Evolutionary conservation across 148 eudicot genomes (phyloP), one percentile per base, ranked within the genome.

Genomic region (Dysphania ambrosioides): DNA sequence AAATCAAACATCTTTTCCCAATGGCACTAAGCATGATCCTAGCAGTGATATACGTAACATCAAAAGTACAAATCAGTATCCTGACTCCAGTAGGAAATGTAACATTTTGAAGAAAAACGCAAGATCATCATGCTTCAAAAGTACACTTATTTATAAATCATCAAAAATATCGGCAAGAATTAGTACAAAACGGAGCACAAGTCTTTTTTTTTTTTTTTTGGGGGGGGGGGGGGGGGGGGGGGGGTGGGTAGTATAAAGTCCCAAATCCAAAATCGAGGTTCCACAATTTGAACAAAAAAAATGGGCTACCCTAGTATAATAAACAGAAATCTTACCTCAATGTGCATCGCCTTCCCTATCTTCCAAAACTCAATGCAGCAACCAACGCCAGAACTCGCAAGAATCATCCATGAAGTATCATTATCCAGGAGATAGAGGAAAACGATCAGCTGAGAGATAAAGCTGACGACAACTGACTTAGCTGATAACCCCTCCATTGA

Each of bases 261-360:
- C n/a, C n/a, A n/a, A n/a, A n/a, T n/a, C n/a, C n/a, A n/a, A n/a
- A n/a, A n/a, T n/a, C n/a, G n/a, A n/a, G n/a, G n/a, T n/a, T n/a
- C n/a, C n/a, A n/a, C n/a, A n/a, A n/a, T n/a, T 2, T 7, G 8
- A 42, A 64, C 26, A 35, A 58, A 29, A 0, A 66, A 42, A 30
- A 72, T 1, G 75, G 66, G 3, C 67, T 5, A 59, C 23, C n/a
- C 27, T 21, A 0, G n/a, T 30, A 61, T 26, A 31, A 59, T 44
- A 56, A 21, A 55, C 42, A 73, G 64, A 72, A 62, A 56, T 24
- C 49, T 72, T 85, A 95, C 98, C 97, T 92, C 93, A 73, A 95
- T 89, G 82, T 92, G 98, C 98, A 95, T 95, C 44, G 98, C 98
- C 81, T 95, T 95, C 81, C 98, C 98, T 62, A 95, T 95, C 83